Base-by-base conservation (phyloP, 768 basidiomycete genomes). In the Rubroboletus satanas region DNA sequence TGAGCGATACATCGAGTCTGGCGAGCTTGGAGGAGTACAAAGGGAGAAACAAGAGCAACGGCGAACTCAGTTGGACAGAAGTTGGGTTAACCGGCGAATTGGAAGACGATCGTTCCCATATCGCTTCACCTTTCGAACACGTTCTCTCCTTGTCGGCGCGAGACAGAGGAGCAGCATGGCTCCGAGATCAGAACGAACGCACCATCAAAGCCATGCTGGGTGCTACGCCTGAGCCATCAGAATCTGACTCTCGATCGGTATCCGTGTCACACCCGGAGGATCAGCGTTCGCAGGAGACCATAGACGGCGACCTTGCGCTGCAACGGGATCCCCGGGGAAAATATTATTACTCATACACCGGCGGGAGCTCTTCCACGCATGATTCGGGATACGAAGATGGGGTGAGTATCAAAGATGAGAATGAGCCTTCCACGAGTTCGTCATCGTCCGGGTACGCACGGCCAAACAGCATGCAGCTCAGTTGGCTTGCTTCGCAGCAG, bases 1-100 rank as follows among this genome's bases (percentile, higher is more conserved):
- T 97, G 54, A 93, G 91, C 9, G 95, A 97, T 61, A 90, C 93
- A 2, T 84, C 83, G 10, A 94, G 92, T 9, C 73, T 95, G 17
- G 82, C 80, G 21, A 92, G 90, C 66, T 63, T 87, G 65, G 89
- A 95, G 41, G 88, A 91, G 60, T 85, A 84, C 73, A 74, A 72
- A 58, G 75, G 76, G 44, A 74, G 79, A 42, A 87, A 85, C 60
- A 78, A 75, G 52, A 85, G 85, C 62, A 80, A 80, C 49, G 73
- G 74, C 33, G 69, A 70, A 10, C 59, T 70, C 45, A 67, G 57
- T 36, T 70, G 69, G 69, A 81, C 83, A 1, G 76, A 86, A 43
- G 77, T 75, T 11, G 74, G 75, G 1, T 64, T 75, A 7, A 61
- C 70, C 6, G 59, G 58, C 12, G 80, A 83, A 36, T 56, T 77